Base-by-base conservation (phyloP, 2,329 filamentous ascomycete genomes). In the Hymenoscyphus infarciens region DNA sequence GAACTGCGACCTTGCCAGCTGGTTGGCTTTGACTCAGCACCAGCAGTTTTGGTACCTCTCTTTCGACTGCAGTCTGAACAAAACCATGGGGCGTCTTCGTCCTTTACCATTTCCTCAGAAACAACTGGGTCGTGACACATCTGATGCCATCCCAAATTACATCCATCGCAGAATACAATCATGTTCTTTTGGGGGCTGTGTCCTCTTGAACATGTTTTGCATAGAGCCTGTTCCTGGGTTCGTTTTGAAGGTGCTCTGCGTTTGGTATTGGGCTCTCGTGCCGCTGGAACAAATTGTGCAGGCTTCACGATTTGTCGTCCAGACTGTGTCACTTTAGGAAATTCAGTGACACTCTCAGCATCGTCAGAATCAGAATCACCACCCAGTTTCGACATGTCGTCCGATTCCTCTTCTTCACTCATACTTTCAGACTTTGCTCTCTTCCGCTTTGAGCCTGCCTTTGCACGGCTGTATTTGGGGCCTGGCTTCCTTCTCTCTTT, bases 161-260 rank as follows among this genome's bases (percentile, higher is more conserved):
- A 96, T 16, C 87, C 87, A 75, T 94, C 90, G 77, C 91, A 96
- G 75, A 93, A 92, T 2, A 95, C 90, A 73, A 96, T 93, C 76
- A 87, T 84, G 76, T 95, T 95, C 68, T 79, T 85, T n/a, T 80
- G 74, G 2, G 89, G 87, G 70, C 88, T 91, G 67, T 89, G 83
- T 10, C 89, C 87, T 67, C 91, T 81, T 60, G 87, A 83, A 76
- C 91, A 96, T 66, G 84, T 82, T 69, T 87, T 87, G 78, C 91
- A 95, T 35, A 89, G 80, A 15, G 82, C 81, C 64, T 84, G 79
- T 71, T 87, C 65, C 71, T 82, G 81, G 25, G 83, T 85, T 66
- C 86, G 82, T 75, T 87, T 87, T 83, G 75, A 69, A 72, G 74
- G 65, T 64, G 75, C 67, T 61, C 75, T 76, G 73, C 74, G 79